Base-by-base conservation (phyloP, 2,329 filamentous ascomycete genomes). In the Graphium sp. region DNA sequence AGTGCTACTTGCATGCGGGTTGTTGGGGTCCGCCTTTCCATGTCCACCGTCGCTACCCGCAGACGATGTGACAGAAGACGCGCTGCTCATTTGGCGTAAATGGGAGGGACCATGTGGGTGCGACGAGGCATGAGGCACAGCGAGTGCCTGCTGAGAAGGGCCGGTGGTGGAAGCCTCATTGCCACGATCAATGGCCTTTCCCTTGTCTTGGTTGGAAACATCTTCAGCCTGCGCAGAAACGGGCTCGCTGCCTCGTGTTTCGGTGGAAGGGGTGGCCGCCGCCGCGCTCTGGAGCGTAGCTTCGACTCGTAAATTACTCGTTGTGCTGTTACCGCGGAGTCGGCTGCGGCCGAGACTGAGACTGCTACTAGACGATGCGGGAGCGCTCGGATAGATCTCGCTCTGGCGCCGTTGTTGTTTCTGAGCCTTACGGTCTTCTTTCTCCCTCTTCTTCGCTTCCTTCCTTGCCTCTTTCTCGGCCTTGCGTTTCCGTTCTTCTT, bases 401-500 rank as follows among this genome's bases (percentile, higher is more conserved):
- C 36, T 41, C 7, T 43, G 42, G 25, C 53, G 56, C 4, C 46
- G 46, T 31, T 56, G 57, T 49, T 79, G 84, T 47, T 75, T 81
- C 15, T 73, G 66, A 7, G 65, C 66, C 47, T 87, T 89, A 39
- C 81, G 82, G 23, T 81, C 76, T 36, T 83, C 80, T 49, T 92
- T 92, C 35, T 83, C 79, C 31, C 71, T 70, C 42, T 76, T 83
- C 57, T 92, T 94, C 2, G 77, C 75, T 33, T 89, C 79, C 47
- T 92, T 94, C 37, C 56, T 56, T 22, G 53, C 52, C 34, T 87
- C 78, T 45, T 85, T 89, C 16, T 64, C 66, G 1, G 67, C 65
- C 43, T 82, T 89, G 26, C 69, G 76, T 39, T 83, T 79, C n/a
- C 87, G 69, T 23, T 95, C 87, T 43, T 95, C 87, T 47, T 98